Conservation (phyloP, 371 early-diverging fungal genomes). For the Lichtheimia hyalospora region DNA sequence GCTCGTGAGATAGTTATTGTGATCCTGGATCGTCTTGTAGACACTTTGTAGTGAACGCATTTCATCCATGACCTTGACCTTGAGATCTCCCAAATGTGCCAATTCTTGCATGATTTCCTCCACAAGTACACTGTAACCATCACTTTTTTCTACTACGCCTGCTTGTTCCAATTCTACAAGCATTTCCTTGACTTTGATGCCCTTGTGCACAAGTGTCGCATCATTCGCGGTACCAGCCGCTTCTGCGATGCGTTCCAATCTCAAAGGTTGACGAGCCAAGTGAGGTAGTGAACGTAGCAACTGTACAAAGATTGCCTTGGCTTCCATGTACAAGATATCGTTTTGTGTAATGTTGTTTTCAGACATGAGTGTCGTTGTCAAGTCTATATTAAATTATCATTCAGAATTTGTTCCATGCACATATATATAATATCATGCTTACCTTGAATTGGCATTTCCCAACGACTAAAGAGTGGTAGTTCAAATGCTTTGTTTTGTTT, state of each 20-base stretch:
- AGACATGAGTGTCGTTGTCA: constrained; percentile 55
- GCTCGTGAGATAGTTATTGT: constrained; percentile 84
- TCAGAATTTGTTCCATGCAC: neutral
- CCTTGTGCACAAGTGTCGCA: constrained; percentile 80
- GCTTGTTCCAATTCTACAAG: constrained; percentile 75
- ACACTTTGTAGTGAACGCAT: constrained; percentile 72
- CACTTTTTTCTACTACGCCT: constrained; percentile 64
- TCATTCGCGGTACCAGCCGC: constrained; percentile 81
- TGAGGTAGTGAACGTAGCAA: constrained; percentile 79
- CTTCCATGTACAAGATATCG: constrained; percentile 90
- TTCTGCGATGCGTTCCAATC: constrained; percentile 75
- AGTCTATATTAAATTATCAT: constrained; percentile 20
- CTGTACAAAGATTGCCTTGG: constrained; percentile 88
- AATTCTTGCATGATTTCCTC: constrained; percentile 86
- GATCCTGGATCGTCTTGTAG: constrained; percentile 88
- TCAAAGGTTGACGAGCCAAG: constrained; percentile 46
- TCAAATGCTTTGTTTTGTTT: constrained; percentile 78
- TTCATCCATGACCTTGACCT: constrained; percentile 81
- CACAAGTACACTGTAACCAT: constrained; percentile 73
- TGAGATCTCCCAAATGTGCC: constrained; percentile 82
- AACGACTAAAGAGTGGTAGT: constrained; percentile 80
- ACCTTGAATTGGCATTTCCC: constrained; percentile 86
- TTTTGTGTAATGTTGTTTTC: constrained; percentile 83
- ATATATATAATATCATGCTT: neutral
- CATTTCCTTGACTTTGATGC: constrained; percentile 92